Base-by-base conservation (phyloP, 306 rosid species). In the Cicer cuneatum region DNA sequence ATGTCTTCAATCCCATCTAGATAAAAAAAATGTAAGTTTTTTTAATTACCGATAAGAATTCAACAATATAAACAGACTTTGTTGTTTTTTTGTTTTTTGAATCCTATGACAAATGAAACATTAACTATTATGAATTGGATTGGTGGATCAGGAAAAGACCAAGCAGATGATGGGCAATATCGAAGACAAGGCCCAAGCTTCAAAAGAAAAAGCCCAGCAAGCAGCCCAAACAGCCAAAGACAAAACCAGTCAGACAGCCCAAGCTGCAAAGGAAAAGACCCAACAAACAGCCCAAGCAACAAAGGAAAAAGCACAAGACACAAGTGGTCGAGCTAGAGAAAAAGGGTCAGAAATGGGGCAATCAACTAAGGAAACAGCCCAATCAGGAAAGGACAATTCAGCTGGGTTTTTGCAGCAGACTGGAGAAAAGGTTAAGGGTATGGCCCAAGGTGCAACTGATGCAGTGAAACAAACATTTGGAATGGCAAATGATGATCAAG, bases 391-490 rank as follows among this genome's bases (percentile, higher is more conserved):
- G 41, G 87, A 73, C 18, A 75, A 76, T 37, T 64, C 81, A 1
- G 61, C 77, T 1, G 90, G 91, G 68, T 29, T 84, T 0, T 8
- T 92, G 1, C 84, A 86, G 46, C 83, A 83, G 47, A 85, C 92
- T 0, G 91, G 93, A n/a, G 93, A 87, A 21, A 83, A 81, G 52
- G 74, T 92, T 57, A 90, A 66, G 83, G 62, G 70, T 3, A 58
- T 80, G 88, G 90, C 93, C 0, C 85, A 82, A 11, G 81, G 86
- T 42, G 71, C 53, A 2, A 53, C 90, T 2, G 88, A 88, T 0
- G 84, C 90, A 0, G 84, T 86, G 45, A 92, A 90, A 29, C 14
- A 73, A 4, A 86, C 98, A 0, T 5, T 89, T 16, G 98, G 98
- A 0, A 38, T 92, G 88, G 90, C 48, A 37, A 38, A 40, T 1